These are phyloP conservation scores for Myxozyma melibiosi DNA, from an alignment of 805 yeast species.

Conservation along the genomic window DNA sequence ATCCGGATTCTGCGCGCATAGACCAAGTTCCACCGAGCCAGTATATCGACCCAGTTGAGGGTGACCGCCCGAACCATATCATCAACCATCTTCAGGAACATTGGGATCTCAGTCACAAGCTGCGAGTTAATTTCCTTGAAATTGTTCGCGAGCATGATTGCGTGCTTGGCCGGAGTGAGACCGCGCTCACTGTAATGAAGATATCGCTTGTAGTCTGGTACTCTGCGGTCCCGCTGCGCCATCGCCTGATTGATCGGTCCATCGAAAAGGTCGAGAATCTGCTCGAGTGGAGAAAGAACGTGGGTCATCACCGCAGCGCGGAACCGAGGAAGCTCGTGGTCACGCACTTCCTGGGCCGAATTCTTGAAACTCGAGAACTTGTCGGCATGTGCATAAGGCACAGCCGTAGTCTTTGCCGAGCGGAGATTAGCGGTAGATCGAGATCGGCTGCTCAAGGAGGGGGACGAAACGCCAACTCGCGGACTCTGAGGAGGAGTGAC, in stretches of 20 bases:
- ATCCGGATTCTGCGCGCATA: slow-evolving; percentile 11
- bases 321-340: slow-evolving; percentile 11
- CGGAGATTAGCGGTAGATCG: too few species aligned
- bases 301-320: slow-evolving; percentile 18
- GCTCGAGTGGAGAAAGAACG: slow-evolving; percentile 22
- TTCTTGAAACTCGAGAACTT: slow-evolving; percentile 6
- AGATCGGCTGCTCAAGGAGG: background rate
- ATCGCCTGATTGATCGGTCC: slow-evolving; percentile 13
- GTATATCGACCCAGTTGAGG: slow-evolving; percentile 21
- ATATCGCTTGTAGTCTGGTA: slow-evolving; percentile 18
- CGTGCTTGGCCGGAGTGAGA: slow-evolving; percentile 2
- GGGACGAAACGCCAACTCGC: background rate
- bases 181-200: slow-evolving; percentile 18
- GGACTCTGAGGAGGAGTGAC: slow-evolving; percentile 2
- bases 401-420: too few species aligned
- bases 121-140: slow-evolving; percentile 13
- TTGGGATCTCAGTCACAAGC: slow-evolving; percentile 21
- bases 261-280: slow-evolving; percentile 18
- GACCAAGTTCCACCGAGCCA: slow-evolving; percentile 13
- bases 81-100: slow-evolving; percentile 13
- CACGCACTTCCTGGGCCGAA: slow-evolving; percentile 15
- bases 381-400: background rate
- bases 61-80: slow-evolving; percentile 17
- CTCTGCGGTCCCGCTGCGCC: slow-evolving; percentile 22
- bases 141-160: slow-evolving; percentile 2